These are phyloP conservation scores for Dorcoceras hygrometricum DNA, from an alignment of 257 asterid species.

Conservation along the genomic window DNA sequence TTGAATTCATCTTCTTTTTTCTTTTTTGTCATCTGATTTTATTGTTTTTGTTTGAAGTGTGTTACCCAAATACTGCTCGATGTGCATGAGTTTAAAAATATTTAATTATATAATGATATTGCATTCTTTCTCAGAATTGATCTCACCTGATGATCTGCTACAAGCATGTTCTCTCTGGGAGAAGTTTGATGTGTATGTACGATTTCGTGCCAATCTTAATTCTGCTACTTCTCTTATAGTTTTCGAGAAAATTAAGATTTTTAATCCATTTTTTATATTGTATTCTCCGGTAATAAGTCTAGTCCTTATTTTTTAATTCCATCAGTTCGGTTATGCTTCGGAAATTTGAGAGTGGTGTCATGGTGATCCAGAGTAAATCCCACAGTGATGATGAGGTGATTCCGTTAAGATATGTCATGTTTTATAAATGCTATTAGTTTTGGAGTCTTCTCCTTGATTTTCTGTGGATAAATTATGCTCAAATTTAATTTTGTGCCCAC, in stretches of 20 bases:
- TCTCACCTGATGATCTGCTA: conserved; percentile 94
- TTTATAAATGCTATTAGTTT: conserved; percentile 3
- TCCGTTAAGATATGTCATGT: not conserved
- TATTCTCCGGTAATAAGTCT: conserved; percentile 11
- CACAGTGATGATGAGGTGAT: conserved; percentile 92
- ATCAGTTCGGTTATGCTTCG: conserved; percentile 87
- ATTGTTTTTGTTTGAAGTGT: conserved; percentile 9
- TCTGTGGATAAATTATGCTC: conserved; percentile 9
- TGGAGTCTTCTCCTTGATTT: conserved; percentile 13
- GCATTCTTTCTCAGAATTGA: conserved; percentile 55
- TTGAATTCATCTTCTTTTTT: conserved; percentile 14
- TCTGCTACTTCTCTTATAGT: conserved; percentile 20
- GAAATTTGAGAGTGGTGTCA: conserved; percentile 94
- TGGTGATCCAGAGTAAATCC: conserved; percentile 86
- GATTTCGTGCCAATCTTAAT: conserved; percentile 23
- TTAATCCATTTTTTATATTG: conserved; percentile 3
- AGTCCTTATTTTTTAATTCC: conserved; percentile 4
- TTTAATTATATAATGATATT: conserved; percentile 23
- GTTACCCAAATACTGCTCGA: conserved; percentile 2
- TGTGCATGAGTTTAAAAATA: not conserved
- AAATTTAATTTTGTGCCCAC: not conserved
- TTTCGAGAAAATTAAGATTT: conserved; percentile 8
- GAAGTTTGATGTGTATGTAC: conserved; percentile 82
- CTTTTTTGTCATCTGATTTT: not conserved
- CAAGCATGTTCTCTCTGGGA: conserved; percentile 97